Conservation (phyloP, 2,329 filamentous ascomycete genomes). For the Capronia coronata region DNA sequence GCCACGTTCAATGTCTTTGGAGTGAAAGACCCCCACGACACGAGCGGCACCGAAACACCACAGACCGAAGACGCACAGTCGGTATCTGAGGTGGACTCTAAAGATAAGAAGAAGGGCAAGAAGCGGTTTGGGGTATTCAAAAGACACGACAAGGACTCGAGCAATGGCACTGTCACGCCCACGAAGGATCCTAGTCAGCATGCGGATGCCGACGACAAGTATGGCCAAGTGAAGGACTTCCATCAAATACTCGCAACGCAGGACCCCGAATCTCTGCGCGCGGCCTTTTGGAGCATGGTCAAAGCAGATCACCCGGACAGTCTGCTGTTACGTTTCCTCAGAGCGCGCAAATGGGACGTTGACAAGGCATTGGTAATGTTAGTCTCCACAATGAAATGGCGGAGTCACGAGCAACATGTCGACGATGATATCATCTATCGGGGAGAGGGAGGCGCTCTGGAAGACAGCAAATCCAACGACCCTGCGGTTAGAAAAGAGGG, state of each 20-base stretch:
- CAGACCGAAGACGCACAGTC: conserved; percentile 27
- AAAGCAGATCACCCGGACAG: conserved; percentile 94
- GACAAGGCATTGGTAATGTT: conserved; percentile 91
- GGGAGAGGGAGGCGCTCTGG: conserved; percentile 63
- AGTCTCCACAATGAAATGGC: conserved; percentile 90
- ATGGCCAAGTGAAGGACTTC: conserved; percentile 81
- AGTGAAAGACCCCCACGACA: conserved; percentile 37
- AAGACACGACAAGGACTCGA: conserved; percentile 40
- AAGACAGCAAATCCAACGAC: conserved; percentile 55
- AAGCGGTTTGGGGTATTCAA: conserved; percentile 66
- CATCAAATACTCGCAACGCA: conserved; percentile 71
- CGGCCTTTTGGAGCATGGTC: conserved; percentile 84
- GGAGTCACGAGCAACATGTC: conserved; percentile 72
- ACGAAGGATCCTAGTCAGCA: conserved; percentile 36
- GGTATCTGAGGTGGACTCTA: conserved; percentile 28
- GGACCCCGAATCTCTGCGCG: conserved; percentile 69
- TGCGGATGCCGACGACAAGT: conserved; percentile 71
- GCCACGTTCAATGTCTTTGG: conserved; percentile 70
- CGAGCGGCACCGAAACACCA: conserved; percentile 22
- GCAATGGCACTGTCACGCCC: conserved; percentile 36
- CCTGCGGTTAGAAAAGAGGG: conserved; percentile 59
- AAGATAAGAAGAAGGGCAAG: conserved; percentile 63
- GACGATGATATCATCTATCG: conserved; percentile 79
- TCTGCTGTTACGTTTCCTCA: conserved; percentile 70
- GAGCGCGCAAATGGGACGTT: conserved; percentile 93